Conservation (phyloP, 2,329 filamentous ascomycete genomes). For the Amauroascus niger region DNA sequence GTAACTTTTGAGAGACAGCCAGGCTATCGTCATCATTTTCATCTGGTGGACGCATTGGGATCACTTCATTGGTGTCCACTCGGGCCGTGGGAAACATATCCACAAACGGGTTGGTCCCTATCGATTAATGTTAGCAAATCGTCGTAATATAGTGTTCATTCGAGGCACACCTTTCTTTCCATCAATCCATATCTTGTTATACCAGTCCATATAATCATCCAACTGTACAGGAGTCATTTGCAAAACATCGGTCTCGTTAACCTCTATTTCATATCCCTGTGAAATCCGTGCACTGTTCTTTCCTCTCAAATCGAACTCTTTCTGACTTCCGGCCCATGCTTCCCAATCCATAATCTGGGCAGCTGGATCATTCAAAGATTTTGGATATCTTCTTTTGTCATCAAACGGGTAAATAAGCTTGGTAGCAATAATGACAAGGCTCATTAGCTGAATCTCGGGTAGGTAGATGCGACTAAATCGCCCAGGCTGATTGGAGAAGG, state of each 20-base stretch:
- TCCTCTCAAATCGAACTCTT: slow-evolving; percentile 29
- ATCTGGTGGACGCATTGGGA: slow-evolving; percentile 2
- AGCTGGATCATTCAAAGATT: slow-evolving; percentile 46
- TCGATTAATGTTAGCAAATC: slow-evolving; percentile 6
- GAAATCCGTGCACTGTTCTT: slow-evolving; percentile 29
- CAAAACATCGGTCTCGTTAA: slow-evolving; percentile 54
- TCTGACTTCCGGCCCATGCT: slow-evolving; percentile 52
- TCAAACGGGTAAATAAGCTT: slow-evolving; percentile 75
- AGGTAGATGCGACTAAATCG: slow-evolving; percentile 43
- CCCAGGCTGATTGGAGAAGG: slow-evolving; percentile 35
- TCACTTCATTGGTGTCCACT: slow-evolving; percentile 15
- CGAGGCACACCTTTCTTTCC: slow-evolving; percentile 25
- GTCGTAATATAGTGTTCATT: not conserved
- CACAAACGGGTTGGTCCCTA: slow-evolving; percentile 28
- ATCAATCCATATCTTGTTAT: slow-evolving; percentile 52
- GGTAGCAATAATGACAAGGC: slow-evolving; percentile 61
- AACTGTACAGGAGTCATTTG: slow-evolving; percentile 52
- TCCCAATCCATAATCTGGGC: slow-evolving; percentile 61
- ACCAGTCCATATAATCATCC: slow-evolving; percentile 73
- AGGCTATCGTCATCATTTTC: slow-evolving; percentile 21
- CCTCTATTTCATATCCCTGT: slow-evolving; percentile 43
- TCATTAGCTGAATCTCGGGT: slow-evolving; percentile 66
- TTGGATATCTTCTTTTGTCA: slow-evolving; percentile 43
- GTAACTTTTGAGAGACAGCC: slow-evolving; percentile 32
- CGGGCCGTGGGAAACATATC: slow-evolving; percentile 36